Percentiles rank a stretch among this genome's conserved stretches.
phyloP scores from a whole-genome alignment of 1,139 yeast genomes.

The Petasospora rhodanensis region DNA sequence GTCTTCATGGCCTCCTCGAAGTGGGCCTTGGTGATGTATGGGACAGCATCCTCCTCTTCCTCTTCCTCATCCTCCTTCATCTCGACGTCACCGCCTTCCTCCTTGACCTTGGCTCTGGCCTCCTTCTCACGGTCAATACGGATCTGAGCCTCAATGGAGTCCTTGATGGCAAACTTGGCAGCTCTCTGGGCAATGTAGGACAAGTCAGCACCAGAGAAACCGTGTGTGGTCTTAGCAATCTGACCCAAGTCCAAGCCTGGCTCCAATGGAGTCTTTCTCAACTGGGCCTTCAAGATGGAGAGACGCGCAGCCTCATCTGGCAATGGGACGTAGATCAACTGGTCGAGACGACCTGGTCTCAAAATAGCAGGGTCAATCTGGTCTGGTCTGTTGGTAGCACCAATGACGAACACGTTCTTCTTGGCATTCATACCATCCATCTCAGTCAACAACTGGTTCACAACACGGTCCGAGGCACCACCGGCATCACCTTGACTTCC shows the following conservation, averaged over 20 bases:
- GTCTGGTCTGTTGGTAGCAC: constrained; percentile 99
- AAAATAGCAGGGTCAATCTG: constrained; percentile 97
- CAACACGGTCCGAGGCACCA: constrained; percentile 98
- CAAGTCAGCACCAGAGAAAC: constrained; percentile 99
- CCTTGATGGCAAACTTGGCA: constrained; percentile 98
- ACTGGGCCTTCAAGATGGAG: constrained; percentile 90
- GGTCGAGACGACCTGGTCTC: constrained; percentile 99
- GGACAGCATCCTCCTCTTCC: constrained; percentile 53
- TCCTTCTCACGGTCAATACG: constrained; percentile 50
- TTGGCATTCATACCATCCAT: constrained; percentile 99
- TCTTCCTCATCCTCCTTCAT: constrained; percentile 49
- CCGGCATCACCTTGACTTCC: constrained; percentile 92
- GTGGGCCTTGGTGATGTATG: constrained; percentile 87
- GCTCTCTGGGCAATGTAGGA: constrained; percentile 96
- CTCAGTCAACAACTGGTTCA: constrained; percentile 94
- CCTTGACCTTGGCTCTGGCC: constrained; percentile 38
- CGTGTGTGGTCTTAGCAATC: constrained; percentile 89
- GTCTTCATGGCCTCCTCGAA: constrained; percentile 99
- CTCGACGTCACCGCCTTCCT: constrained; percentile 57
- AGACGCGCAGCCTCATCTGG: constrained; percentile 95
- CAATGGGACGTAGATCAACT: constrained; percentile 94
- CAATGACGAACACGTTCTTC: constrained; percentile 97
- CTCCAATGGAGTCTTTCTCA: constrained; percentile 97
- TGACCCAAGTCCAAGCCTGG: constrained; percentile 88
- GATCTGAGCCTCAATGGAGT: constrained; percentile 84